phyloP scores from a whole-genome alignment of 768 basidiomycete species.

The Steccherinum ochraceum region DNA sequence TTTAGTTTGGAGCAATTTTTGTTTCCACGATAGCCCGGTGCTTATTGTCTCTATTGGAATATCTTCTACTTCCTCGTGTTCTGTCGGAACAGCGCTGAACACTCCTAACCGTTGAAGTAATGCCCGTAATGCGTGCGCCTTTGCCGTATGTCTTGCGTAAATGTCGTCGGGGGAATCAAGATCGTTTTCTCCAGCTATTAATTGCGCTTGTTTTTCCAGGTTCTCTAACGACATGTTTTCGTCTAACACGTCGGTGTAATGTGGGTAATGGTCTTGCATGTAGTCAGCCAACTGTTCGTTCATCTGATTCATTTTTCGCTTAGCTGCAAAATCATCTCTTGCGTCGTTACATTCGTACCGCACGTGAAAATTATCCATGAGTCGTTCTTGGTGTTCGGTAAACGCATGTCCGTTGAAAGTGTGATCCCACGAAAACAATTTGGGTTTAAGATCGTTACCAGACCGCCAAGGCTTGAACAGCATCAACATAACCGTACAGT shows the following conservation, averaged over 20 bases:
- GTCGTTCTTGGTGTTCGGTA: not conserved
- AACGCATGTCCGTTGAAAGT: not conserved
- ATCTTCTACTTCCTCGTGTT: not conserved
- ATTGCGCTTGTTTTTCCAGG: not conserved
- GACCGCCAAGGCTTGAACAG: not conserved
- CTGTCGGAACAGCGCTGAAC: not conserved
- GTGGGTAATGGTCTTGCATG: not conserved
- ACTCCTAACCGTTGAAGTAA: no score
- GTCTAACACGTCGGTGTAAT: no score
- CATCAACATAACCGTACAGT: not conserved
- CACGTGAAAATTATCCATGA: conserved; percentile 17
- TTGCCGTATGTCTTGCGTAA: no score
- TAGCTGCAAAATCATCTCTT: conserved; percentile 1
- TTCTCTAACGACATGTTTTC: not conserved
- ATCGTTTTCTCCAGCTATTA: not conserved
- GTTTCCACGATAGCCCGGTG: not conserved
- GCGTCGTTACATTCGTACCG: conserved; percentile 12
- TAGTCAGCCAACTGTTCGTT: not conserved
- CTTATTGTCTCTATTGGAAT: not conserved
- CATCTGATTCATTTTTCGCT: not conserved
- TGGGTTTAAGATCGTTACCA: not conserved
- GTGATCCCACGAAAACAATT: not conserved
- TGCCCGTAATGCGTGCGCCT: not conserved
- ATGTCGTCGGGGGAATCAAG: not conserved
- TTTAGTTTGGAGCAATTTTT: not conserved